These are phyloP conservation scores for Corchorus olitorius DNA, from an alignment of 345 rosid genomes.

Conservation along the genomic window DNA sequence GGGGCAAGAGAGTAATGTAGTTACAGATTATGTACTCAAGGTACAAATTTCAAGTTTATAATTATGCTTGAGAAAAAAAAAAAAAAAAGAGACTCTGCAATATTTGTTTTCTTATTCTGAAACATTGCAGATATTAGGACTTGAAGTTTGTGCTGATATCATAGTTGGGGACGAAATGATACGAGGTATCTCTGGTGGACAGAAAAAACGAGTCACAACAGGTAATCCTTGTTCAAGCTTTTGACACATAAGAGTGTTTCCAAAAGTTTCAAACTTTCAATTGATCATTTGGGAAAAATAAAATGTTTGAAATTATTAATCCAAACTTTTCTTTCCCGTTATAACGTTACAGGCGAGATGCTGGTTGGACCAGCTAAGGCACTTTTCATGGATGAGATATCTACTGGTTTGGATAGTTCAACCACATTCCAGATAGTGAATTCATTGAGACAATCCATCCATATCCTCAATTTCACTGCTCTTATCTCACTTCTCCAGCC, in stretches of 20 bases:
- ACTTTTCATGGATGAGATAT: conserved; percentile 88
- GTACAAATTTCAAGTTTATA: not conserved
- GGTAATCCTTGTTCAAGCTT: conserved; percentile 34
- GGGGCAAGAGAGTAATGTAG: not conserved
- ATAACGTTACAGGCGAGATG: conserved; percentile 56
- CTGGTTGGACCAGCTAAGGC: conserved; percentile 79
- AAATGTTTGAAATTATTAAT: not conserved
- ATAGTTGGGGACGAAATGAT: conserved; percentile 59
- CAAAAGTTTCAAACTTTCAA: not conserved
- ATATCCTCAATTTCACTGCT: conserved; percentile 66
- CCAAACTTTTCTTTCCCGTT: not conserved
- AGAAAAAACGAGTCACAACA: conserved; percentile 66
- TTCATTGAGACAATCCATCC: conserved; percentile 59
- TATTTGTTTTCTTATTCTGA: not conserved
- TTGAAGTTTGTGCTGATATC: conserved; percentile 64
- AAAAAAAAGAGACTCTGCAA: not conserved
- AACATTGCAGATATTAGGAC: conserved; percentile 50
- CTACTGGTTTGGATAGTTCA: conserved; percentile 84
- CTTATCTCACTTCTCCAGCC: conserved; percentile 84
- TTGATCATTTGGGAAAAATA: no score
- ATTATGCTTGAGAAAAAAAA: not conserved
- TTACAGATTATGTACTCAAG: not conserved
- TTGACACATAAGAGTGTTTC: not conserved
- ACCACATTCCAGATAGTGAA: conserved; percentile 79
- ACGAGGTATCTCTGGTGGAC: conserved; percentile 73